Evolutionary conservation across 2,329 filamentous ascomycete species (phyloP), one percentile per base, ranked within the genome.

Genomic region (Trichoderma sp.): DNA sequence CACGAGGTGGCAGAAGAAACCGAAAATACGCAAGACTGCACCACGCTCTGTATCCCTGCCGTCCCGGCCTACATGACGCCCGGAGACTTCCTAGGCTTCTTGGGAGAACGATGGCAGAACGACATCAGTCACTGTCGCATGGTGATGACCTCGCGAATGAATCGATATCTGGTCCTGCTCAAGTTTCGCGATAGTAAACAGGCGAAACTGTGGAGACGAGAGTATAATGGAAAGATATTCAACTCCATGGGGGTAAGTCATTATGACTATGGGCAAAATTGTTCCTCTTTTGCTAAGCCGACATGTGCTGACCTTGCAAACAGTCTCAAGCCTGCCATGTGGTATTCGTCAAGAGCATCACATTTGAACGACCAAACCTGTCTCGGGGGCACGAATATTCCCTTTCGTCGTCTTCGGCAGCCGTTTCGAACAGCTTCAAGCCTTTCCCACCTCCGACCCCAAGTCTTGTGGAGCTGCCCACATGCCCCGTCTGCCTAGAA

Each of bases 401-500:
- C 73, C 86, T 86, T 3, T 82, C 88, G 2, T 81, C 83, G 3
- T 77, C 81, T 1, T 79, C 81, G 0, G 74, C 76, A 66, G 75
- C 71, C 48, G 79, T 76, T 70, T 82, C 77, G 8, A 83, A 74
- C 71, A 85, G 80, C 25, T 78, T 87, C 6, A 87, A 86, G 69
- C 88, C 87, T 0, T 87, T 89, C 63, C 87, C 87, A 4, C 89
- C 84, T 2, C 87, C 86, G 2, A 97, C 94, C 1, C 92, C 94
- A 1, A 91, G 92, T 59, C 84, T 98, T 1, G 86, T 97, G 64
- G 95, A 99, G 80, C 83, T 99, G 13, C 95, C 95, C 2, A 98
- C 95, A 1, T 99, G 95, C 71, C 94, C 95, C 0, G 95, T 99
- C 10, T 99, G 95, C 72, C 85, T 99, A 5, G 95, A 99, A 78